Percentiles rank a stretch among this genome's conserved stretches.
phyloP scores from a whole-genome alignment of 2,329 filamentous ascomycete genomes.

The Colletotrichum limetticola region DNA sequence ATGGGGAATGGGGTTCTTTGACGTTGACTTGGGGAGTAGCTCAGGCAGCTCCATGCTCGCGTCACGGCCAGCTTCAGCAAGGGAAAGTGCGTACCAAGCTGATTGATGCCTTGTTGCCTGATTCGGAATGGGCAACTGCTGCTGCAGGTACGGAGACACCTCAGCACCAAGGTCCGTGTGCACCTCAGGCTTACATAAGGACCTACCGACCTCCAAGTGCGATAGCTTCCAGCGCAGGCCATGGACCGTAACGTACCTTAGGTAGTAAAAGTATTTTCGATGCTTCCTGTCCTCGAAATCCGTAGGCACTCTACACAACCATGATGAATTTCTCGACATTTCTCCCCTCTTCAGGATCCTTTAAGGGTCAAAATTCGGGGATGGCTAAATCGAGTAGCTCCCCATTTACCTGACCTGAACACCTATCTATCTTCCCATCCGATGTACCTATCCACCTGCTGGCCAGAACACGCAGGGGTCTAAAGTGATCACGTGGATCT shows the following conservation, averaged over 20 bases:
- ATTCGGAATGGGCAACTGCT: slow-evolving; percentile 13
- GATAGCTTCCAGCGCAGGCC: background rate
- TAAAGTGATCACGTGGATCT: slow-evolving; percentile 18
- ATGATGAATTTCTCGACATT: background rate
- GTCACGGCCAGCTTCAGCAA: slow-evolving; percentile 45
- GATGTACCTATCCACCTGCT: background rate
- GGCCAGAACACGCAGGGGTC: background rate
- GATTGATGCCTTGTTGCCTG: slow-evolving; percentile 36
- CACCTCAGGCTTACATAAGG: background rate
- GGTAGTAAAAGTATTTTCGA: background rate
- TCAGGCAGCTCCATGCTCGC: slow-evolving; percentile 57
- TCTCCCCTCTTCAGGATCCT: too few relatives aligned
- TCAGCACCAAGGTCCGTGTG: background rate
- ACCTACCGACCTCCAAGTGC: background rate
- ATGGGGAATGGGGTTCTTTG: slow-evolving; percentile 38
- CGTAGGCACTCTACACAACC: background rate
- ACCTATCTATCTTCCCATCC: background rate
- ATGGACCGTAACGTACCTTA: too few relatives aligned
- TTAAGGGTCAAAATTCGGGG: too few relatives aligned
- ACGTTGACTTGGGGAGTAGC: slow-evolving; percentile 36
- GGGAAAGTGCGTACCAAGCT: slow-evolving; percentile 37
- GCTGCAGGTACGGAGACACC: slow-evolving; percentile 28
- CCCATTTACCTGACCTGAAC: background rate
- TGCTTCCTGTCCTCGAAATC: background rate
- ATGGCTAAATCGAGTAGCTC: background rate